phyloP scores from a whole-genome alignment of 306 rosid genomes.

The Citrullus colocynthis region DNA sequence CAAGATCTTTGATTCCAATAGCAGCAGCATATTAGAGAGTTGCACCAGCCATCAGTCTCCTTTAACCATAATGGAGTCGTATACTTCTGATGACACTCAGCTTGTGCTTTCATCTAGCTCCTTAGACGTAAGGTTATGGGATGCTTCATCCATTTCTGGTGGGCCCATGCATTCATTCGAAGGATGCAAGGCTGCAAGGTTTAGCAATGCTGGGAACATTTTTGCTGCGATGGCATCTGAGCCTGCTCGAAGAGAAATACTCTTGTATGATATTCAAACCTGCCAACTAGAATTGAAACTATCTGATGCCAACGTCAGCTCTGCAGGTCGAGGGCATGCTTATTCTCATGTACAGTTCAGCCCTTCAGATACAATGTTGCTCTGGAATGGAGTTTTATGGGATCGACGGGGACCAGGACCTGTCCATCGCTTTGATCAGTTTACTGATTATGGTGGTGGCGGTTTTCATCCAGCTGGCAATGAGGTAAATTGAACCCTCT shows the following conservation, averaged over 20 bases:
- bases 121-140: conserved; percentile 79
- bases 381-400: conserved; percentile 97
- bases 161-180: conserved; percentile 86
- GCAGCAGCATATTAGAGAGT: conserved; percentile 64
- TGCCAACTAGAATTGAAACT: conserved; percentile 47
- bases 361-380: conserved; percentile 81
- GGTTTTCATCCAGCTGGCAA: conserved; percentile 99
- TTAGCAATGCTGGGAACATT: conserved; percentile 64
- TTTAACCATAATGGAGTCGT: conserved; percentile 64
- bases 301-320: conserved; percentile 41
- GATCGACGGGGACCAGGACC: conserved; percentile 64
- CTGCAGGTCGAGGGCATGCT: conserved; percentile 69
- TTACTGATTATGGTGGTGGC: conserved; percentile 96
- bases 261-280: conserved; percentile 62
- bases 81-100: conserved; percentile 58
- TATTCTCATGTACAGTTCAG: conserved; percentile 73
- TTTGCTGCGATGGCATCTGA: conserved; percentile 79
- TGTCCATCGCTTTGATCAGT: conserved; percentile 91
- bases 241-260: conserved; percentile 60
- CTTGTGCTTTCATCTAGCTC: conserved; percentile 85
- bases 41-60: conserved; percentile 80
- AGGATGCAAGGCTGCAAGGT: conserved; percentile 90
- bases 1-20: conserved; percentile 65
- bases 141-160: conserved; percentile 48
- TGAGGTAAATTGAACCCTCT: conserved; percentile 46